phyloP scores from a whole-genome alignment of 2,329 filamentous ascomycete genomes.

The Ascochyta viciae-villosae region DNA sequence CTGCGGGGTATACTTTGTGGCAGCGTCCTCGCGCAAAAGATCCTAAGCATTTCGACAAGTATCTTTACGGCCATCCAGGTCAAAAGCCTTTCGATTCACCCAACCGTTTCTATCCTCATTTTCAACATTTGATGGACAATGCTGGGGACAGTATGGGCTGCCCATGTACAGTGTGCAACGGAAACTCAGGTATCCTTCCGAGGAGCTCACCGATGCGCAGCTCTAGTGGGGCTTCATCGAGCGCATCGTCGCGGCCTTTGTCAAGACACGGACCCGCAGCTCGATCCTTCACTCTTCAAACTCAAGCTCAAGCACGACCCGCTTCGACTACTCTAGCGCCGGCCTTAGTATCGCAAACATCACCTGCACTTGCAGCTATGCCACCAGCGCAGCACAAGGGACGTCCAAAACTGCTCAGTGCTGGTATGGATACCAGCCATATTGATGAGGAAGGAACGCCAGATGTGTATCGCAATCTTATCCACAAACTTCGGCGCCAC shows the following conservation, averaged over 20 bases:
- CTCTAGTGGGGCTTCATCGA: conserved; percentile 18
- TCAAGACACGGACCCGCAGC: background rate
- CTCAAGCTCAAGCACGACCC: background rate
- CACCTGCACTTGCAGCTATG: background rate
- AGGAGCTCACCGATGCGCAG: conserved; percentile 13
- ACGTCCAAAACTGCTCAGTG: conserved; percentile 25
- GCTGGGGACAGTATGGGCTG: conserved; percentile 53
- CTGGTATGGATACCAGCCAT: conserved; percentile 31
- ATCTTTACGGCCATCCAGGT: conserved; percentile 64
- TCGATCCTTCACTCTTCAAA: background rate
- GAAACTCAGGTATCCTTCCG: conserved; percentile 27
- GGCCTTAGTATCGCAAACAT: background rate
- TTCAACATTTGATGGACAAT: conserved; percentile 62
- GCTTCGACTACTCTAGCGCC: background rate
- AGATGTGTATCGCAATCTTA: conserved; percentile 59
- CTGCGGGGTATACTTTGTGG: conserved; percentile 61
- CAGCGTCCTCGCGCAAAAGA: conserved; percentile 55
- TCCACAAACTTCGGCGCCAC: conserved; percentile 56
- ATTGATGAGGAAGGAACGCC: conserved; percentile 62
- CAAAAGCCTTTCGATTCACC: conserved; percentile 61
- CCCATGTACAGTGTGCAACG: conserved; percentile 58
- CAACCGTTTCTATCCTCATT: conserved; percentile 63
- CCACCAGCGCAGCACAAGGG: conserved; percentile 19
- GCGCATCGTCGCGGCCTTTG: background rate
- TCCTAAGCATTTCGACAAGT: conserved; percentile 57